phyloP scores from a whole-genome alignment of 768 basidiomycete species.

The Hirschioporus abietinus region DNA sequence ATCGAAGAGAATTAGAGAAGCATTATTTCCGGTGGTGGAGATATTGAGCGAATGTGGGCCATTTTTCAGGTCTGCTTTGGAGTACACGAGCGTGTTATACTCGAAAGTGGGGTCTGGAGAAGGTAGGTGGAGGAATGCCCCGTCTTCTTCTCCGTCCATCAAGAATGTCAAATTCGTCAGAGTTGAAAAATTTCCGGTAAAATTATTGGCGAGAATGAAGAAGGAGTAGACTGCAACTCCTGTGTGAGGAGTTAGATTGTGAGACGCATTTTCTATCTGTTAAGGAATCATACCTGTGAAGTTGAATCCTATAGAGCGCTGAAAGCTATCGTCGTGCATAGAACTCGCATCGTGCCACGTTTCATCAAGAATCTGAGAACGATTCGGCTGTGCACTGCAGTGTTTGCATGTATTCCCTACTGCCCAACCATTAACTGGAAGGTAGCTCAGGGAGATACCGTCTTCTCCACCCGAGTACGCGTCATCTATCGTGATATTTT shows the following conservation, averaged over 20 bases:
- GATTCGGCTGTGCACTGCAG: conserved; percentile 25
- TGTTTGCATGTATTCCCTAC: conserved; percentile 18
- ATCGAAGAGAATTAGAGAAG: conserved; percentile 32
- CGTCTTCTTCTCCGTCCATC: conserved; percentile 20
- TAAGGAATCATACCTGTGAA: not conserved
- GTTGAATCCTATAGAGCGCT: not conserved
- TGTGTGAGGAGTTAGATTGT: not conserved
- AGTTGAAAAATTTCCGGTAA: not conserved
- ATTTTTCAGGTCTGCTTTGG: conserved; percentile 21
- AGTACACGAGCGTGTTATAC: conserved; percentile 33
- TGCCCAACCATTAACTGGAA: conserved; percentile 30
- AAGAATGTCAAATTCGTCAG: conserved; percentile 8
- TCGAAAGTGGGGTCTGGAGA: conserved; percentile 16
- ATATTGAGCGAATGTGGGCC: conserved; percentile 29
- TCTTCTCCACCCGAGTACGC: conserved; percentile 26
- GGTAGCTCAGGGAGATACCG: conserved; percentile 27
- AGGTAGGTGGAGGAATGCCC: conserved; percentile 12
- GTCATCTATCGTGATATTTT: conserved; percentile 32
- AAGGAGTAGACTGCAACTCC: conserved; percentile 8
- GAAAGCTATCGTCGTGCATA: not conserved
- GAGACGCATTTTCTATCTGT: too few relatives aligned
- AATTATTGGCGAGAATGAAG: conserved; percentile 3
- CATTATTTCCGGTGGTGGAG: conserved; percentile 7
- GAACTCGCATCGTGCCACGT: conserved; percentile 34
- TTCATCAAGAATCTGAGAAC: conserved; percentile 14